A percentile compares a stretch with the other conserved stretches of the same genome.
Evolutionary conservation across 73 alveolate species (phyloP).

Genomic region (Tetrahymena borealis): DNA sequence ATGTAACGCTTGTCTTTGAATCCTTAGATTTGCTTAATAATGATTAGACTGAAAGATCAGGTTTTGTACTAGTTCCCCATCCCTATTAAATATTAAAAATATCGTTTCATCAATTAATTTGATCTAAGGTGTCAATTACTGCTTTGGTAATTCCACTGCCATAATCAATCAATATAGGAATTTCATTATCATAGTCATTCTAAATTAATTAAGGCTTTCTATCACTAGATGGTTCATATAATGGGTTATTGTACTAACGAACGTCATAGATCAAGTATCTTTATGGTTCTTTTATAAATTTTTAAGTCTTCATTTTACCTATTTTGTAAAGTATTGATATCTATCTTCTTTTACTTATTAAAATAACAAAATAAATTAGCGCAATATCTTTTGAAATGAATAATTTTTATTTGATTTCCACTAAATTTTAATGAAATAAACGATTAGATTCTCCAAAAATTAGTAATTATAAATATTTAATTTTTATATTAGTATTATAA

Average conservation of each 20-base stretch:
- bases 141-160: background rate
- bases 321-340: background rate
- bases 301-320: background rate
- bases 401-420: too few relatives aligned
- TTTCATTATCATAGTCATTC: background rate
- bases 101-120: background rate
- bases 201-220: background rate
- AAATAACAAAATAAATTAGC: background rate
- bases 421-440: too few relatives aligned
- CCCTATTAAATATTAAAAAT: background rate
- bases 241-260: background rate
- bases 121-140: background rate
- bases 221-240: background rate
- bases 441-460: too few relatives aligned
- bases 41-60: background rate
- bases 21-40: background rate
- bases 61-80: background rate
- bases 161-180: background rate
- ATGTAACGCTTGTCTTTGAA: background rate
- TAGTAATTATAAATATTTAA: too few relatives aligned
- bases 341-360: background rate
- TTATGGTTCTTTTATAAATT: background rate
- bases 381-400: constrained; percentile 1
- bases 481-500: too few relatives aligned
- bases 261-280: background rate